These are phyloP conservation scores for Carallia pectinifolia DNA, from an alignment of 345 rosid species.

Conservation along the genomic window DNA sequence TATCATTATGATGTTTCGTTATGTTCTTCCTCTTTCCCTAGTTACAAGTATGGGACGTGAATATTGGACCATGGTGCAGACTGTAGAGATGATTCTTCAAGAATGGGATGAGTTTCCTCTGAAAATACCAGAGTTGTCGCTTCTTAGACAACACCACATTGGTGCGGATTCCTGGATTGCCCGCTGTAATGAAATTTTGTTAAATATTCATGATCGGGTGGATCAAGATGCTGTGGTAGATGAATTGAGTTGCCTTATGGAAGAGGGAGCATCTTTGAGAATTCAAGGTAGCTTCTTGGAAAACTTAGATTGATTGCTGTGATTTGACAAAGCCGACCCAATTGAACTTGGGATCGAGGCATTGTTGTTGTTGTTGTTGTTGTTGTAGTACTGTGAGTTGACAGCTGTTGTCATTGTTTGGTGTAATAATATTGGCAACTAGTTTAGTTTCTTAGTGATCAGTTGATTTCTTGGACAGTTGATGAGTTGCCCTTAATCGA, in stretches of 20 bases:
- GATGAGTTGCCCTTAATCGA: constrained; percentile 66
- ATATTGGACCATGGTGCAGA: constrained; percentile 41
- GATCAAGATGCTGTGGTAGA: constrained; percentile 59
- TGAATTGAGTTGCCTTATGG: constrained; percentile 58
- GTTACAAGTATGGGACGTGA: constrained; percentile 13
- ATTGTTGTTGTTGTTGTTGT: too few relatives aligned
- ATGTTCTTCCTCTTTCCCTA: not conserved
- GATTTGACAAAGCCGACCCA: not conserved
- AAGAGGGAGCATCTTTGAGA: constrained; percentile 64
- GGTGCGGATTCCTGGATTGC: constrained; percentile 61
- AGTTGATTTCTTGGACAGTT: constrained; percentile 40
- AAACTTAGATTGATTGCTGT: constrained; percentile 9
- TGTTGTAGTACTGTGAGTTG: not conserved
- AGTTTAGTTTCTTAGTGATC: constrained; percentile 10
- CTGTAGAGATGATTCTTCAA: constrained; percentile 54
- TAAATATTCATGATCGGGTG: constrained; percentile 44
- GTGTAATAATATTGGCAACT: constrained; percentile 8
- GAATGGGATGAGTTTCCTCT: constrained; percentile 50
- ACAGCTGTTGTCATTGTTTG: constrained; percentile 5
- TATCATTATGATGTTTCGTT: constrained; percentile 17
- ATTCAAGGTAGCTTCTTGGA: constrained; percentile 50
- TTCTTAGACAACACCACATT: constrained; percentile 60
- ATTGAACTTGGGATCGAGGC: too few relatives aligned
- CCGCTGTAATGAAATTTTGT: constrained; percentile 47
- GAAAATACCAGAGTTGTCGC: constrained; percentile 63